Evolutionary conservation across 2,329 filamentous ascomycete genomes (phyloP).

Genomic region (Arthroderma uncinatum): DNA sequence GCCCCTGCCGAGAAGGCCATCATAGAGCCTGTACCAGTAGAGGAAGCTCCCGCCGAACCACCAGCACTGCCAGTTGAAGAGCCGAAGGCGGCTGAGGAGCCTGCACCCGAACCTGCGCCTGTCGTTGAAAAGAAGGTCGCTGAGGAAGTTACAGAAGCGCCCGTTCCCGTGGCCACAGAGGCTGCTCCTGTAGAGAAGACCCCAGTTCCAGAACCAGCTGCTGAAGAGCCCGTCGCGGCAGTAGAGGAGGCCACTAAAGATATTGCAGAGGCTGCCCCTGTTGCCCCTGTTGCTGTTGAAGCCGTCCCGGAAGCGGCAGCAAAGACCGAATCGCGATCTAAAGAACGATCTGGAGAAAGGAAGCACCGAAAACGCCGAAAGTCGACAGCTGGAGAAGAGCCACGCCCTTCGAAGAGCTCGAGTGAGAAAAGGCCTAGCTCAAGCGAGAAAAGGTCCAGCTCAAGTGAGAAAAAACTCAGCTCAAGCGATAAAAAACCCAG

Average conservation of each 20-base stretch:
- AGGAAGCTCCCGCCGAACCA: conserved; percentile 1
- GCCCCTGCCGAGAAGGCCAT: neutral
- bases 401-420: conserved; percentile 27
- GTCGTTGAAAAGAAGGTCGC: neutral
- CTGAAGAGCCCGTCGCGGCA: conserved; percentile 6
- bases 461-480: too few relatives aligned
- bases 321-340: neutral
- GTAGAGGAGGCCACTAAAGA: neutral
- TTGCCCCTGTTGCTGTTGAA: neutral
- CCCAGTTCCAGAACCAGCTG: neutral
- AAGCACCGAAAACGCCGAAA: conserved; percentile 21
- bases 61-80: neutral
- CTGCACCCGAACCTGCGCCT: neutral
- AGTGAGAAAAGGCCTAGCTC: too few relatives aligned
- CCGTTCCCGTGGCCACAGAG: neutral
- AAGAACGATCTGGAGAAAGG: conserved; percentile 11
- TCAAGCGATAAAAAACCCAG: too few relatives aligned
- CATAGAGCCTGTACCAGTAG: neutral
- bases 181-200: neutral
- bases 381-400: conserved; percentile 23
- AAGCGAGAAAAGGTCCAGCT: too few relatives aligned
- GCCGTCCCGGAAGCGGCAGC: conserved; percentile 5
- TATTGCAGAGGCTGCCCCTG: neutral
- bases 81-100: neutral
- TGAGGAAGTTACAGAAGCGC: neutral